Evolutionary conservation across 768 basidiomycete genomes (phyloP), one percentile per base, ranked within the genome.

Genomic region (Leccinellum luteum): DNA sequence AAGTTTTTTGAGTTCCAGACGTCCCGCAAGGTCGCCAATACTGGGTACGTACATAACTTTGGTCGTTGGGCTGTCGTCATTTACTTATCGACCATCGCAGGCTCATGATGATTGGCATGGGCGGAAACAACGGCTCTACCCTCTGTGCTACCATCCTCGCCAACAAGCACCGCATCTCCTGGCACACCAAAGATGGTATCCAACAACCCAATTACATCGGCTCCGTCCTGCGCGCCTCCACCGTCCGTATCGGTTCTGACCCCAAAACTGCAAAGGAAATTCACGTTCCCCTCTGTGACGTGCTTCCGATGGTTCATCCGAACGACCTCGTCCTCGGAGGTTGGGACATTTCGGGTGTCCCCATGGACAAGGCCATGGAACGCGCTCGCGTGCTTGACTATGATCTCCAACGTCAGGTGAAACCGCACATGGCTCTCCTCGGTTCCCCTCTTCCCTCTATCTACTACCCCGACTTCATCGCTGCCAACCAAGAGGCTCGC

Each of bases 121-220:
- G 96, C 57, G 96, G 97, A 52, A 99, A 99, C 83, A 99, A 99
- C 69, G 97, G 96, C 52, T 83, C 90, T 49, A 98, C 96, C 27
- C 82, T 98, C 49, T 88, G 86, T 61, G 95, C 97, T 13, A 97
- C 95, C 60, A 86, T 98, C 71, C 84, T 97, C 65, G 97, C 97
- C 66, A 98, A 98, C 81, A 87, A 86, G 64, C 90, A 98, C 79
- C 86, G 90, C 74, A 93, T 98, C 73, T 76, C 81, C 58, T 99
- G 96, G 97, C 84, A 85, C 76, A 98, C 94, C 75, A 98, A 97
- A 81, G 76, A 81, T 32, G 94, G 96, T 51, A 66, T 90, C 59
- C 92, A 96, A 76, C 89, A 87, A 71, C 97, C 97, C 69, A 98
- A 99, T 79, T 98, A 98, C 78, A 93, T 98, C 64, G 96, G 95